Percentiles rank a stretch among this genome's conserved stretches.
Evolutionary conservation across 2,329 filamentous ascomycete species (phyloP).

Genomic region (Trichoderma oligosporum): DNA sequence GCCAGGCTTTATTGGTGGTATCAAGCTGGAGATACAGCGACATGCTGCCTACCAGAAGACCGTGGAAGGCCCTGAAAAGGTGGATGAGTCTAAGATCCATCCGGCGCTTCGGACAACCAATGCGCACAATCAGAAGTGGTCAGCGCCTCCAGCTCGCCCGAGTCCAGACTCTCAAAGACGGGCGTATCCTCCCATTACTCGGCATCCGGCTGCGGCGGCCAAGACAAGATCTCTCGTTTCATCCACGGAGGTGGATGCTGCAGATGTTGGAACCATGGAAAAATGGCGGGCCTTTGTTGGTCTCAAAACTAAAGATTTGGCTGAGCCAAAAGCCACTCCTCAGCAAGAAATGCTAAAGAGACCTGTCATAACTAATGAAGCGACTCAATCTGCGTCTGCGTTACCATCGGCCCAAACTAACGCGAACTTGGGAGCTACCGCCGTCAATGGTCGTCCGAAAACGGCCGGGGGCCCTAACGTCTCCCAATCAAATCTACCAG

Average conservation of each 20-base stretch:
- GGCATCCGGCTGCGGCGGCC: constrained; percentile 28
- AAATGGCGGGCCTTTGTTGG: constrained; percentile 32
- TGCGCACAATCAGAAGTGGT: constrained; percentile 26
- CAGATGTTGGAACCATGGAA: constrained; percentile 34
- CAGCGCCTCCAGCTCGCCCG: constrained; percentile 25
- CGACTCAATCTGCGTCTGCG: background rate
- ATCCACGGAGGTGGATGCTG: constrained; percentile 28
- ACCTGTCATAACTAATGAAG: background rate
- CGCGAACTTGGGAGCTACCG: background rate
- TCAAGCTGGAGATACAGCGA: constrained; percentile 40
- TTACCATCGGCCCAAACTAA: background rate
- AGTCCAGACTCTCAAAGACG: constrained; percentile 28
- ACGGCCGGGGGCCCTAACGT: background rate
- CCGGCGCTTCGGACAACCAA: constrained; percentile 34
- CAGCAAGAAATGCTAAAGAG: constrained; percentile 1
- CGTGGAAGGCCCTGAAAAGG: constrained; percentile 26
- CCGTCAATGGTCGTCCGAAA: background rate
- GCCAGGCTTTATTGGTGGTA: constrained; percentile 40
- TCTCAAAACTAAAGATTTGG: constrained; percentile 21
- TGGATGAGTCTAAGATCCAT: constrained; percentile 31
- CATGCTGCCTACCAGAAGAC: constrained; percentile 33
- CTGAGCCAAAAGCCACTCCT: constrained; percentile 2
- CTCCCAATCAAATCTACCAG: background rate
- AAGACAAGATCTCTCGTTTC: constrained; percentile 30
- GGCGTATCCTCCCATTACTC: constrained; percentile 38